Conservation (phyloP, 2,329 filamentous ascomycete genomes). For the Botrytis paeoniae region DNA sequence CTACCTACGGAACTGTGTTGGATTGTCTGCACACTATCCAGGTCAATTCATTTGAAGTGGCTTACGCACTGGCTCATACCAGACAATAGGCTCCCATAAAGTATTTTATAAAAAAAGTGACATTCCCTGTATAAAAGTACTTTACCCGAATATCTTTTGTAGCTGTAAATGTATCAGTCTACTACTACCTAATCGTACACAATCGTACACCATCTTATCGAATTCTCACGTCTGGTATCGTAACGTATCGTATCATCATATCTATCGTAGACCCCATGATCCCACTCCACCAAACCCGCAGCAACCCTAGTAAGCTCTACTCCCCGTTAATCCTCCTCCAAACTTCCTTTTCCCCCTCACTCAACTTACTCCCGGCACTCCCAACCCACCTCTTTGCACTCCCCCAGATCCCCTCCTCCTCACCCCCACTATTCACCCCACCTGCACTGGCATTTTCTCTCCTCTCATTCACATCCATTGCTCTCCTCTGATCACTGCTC, state of each 20-base stretch:
- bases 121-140: no score
- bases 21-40: neutral
- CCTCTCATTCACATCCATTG: constrained; percentile 26
- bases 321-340: constrained; percentile 61
- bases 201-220: neutral
- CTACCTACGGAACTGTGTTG: neutral
- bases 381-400: constrained; percentile 57
- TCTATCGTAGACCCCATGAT: neutral
- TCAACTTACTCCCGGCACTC: constrained; percentile 55
- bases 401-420: constrained; percentile 47
- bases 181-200: neutral
- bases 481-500: constrained; percentile 44
- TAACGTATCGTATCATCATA: neutral
- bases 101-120: neutral
- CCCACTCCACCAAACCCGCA: neutral
- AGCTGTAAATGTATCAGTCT: neutral
- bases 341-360: constrained; percentile 57
- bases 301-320: neutral
- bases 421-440: neutral
- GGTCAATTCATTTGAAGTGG: neutral
- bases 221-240: neutral
- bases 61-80: neutral
- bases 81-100: neutral
- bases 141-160: neutral
- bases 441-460: constrained; percentile 38